These are phyloP conservation scores for Colletotrichum kahawae DNA, from an alignment of 2,329 filamentous ascomycete genomes.

Conservation along the genomic window DNA sequence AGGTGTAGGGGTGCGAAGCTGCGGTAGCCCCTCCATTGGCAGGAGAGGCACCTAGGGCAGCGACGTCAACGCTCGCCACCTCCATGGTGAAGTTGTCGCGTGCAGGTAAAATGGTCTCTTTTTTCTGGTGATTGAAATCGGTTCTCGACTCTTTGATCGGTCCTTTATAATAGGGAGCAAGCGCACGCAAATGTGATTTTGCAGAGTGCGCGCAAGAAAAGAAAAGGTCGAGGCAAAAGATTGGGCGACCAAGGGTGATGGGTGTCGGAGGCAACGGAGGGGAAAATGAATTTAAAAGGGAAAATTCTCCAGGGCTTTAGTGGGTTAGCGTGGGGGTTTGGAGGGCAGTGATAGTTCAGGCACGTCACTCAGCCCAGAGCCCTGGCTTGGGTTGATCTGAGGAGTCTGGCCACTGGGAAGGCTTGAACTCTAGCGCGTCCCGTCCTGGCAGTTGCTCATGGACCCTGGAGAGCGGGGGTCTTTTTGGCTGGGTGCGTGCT, in stretches of 20 bases:
- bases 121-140: not conserved
- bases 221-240: not conserved
- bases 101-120: not conserved
- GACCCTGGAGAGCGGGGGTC: conserved; percentile 14
- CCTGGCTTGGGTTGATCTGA: conserved; percentile 1
- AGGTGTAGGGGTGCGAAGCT: conserved; percentile 86
- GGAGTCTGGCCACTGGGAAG: not conserved
- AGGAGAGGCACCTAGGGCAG: conserved; percentile 15
- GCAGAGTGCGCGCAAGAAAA: not conserved
- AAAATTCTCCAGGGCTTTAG: conserved; percentile 25
- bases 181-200: not conserved
- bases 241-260: not conserved
- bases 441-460: conserved; percentile 9
- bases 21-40: conserved; percentile 35
- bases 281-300: conserved; percentile 24
- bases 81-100: conserved; percentile 38
- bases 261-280: conserved; percentile 13
- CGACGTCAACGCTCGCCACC: conserved; percentile 42
- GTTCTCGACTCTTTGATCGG: not conserved
- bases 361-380: conserved; percentile 16
- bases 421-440: conserved; percentile 1
- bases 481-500: not conserved
- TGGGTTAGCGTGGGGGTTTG: conserved; percentile 25
- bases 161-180: not conserved
- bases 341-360: conserved; percentile 12